Evolutionary conservation across 1,284 basidiomycete genomes (phyloP).

Genomic region (Leucoagaricus sp.): DNA sequence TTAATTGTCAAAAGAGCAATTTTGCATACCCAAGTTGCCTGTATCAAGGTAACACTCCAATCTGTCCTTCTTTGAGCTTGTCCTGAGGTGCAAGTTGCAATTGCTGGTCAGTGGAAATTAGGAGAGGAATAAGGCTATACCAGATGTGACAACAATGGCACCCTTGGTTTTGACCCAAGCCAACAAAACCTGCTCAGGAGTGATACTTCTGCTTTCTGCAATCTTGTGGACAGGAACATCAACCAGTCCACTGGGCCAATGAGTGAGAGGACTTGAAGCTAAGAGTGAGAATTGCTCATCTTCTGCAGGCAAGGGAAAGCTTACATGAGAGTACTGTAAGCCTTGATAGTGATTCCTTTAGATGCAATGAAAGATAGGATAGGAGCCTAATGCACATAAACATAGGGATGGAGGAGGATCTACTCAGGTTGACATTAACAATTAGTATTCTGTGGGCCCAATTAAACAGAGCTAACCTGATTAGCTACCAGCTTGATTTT

Average conservation of each 20-base stretch:
- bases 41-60: constrained; percentile 68
- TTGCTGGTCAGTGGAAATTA: not conserved
- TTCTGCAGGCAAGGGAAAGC: constrained; percentile 19
- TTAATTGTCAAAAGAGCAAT: not conserved
- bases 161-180: constrained; percentile 70
- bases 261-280: constrained; percentile 57
- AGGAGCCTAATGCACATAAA: constrained; percentile 54
- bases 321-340: constrained; percentile 67
- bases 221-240: constrained; percentile 62
- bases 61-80: constrained; percentile 61
- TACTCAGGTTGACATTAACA: constrained; percentile 26
- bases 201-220: constrained; percentile 53
- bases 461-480: constrained; percentile 45
- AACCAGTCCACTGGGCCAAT: constrained; percentile 62
- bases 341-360: constrained; percentile 68
- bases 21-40: constrained; percentile 48
- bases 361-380: constrained; percentile 57
- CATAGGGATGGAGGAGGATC: constrained; percentile 73
- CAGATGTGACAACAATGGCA: constrained; percentile 65
- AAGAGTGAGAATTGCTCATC: not conserved
- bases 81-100: constrained; percentile 37
- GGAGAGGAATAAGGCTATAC: constrained; percentile 5
- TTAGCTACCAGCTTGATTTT: constrained; percentile 70
- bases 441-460: not conserved
- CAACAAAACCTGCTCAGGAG: constrained; percentile 68